Percentiles rank a stretch among this genome's conserved stretches.
Conservation (phyloP, 176 grass and related monocot genomes). For the barley (Hordeum vulgare) region MorexV3_pseudomolecules_assembly NC_058523.1:447278915-447279414, state of each 20-base stretch:
- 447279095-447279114: slow-evolving; percentile 62
- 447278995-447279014: slow-evolving; percentile 56
- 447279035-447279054: slow-evolving; percentile 53
- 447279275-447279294: slow-evolving; percentile 31
- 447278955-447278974: slow-evolving; percentile 87
- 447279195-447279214: slow-evolving; percentile 66
- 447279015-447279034: slow-evolving; percentile 54
- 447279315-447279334: background rate
- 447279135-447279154: slow-evolving; percentile 51
- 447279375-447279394: background rate
- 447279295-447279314: background rate
- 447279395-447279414: background rate
- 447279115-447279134: slow-evolving; percentile 43
- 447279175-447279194: slow-evolving; percentile 64
- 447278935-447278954: slow-evolving; percentile 67
- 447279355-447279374: background rate
- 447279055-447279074: slow-evolving; percentile 50
- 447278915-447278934: slow-evolving; percentile 82
- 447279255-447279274: slow-evolving; percentile 52
- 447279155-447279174: slow-evolving; percentile 71
- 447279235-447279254: slow-evolving; percentile 46
- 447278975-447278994: slow-evolving; percentile 68
- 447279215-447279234: slow-evolving; percentile 57
- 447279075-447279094: slow-evolving; percentile 58
- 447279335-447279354: background rate